Conservation (phyloP, 139 green algal genomes). For the Coelastrella sp. region DNA sequence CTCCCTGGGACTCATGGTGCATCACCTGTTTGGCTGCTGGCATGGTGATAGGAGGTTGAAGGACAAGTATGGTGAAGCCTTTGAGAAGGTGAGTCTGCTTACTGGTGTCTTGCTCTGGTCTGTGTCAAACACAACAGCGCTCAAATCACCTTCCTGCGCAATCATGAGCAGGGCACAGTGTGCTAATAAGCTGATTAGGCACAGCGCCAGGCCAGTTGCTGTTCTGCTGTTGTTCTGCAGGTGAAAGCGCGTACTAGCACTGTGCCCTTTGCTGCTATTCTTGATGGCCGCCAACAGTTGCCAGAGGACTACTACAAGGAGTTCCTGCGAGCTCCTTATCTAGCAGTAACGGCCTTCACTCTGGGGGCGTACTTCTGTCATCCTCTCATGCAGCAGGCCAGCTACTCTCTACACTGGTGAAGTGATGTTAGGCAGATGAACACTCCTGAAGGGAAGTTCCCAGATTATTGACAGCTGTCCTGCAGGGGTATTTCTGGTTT, state of each 20-base stretch:
- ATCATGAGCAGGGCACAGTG: too few species aligned
- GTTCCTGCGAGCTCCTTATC: conserved; percentile 91
- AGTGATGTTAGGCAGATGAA: too few species aligned
- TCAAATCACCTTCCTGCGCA: too few species aligned
- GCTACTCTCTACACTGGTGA: conserved; percentile 90
- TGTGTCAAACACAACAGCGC: too few species aligned
- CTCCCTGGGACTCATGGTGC: conserved; percentile 85
- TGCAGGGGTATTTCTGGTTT: too few species aligned
- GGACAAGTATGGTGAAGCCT: conserved; percentile 86
- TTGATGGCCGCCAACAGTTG: conserved; percentile 92
- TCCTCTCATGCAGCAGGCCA: conserved; percentile 90
- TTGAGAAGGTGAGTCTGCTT: conserved; percentile 25
- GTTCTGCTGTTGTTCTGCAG: conserved; percentile 47
- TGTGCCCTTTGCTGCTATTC: conserved; percentile 90
- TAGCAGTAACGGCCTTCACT: conserved; percentile 82
- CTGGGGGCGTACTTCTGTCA: conserved; percentile 92
- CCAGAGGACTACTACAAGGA: conserved; percentile 95
- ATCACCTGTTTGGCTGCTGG: conserved; percentile 96
- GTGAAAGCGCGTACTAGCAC: conserved; percentile 90
- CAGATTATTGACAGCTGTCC: too few species aligned
- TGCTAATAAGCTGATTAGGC: too few species aligned
- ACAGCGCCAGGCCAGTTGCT: too few species aligned
- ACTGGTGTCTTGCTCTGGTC: not conserved
- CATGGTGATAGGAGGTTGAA: conserved; percentile 92
- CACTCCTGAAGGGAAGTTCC: too few species aligned